These are phyloP conservation scores for Gynostemma pentaphyllum DNA, from an alignment of 306 rosid species.

Conservation along the genomic window DNA sequence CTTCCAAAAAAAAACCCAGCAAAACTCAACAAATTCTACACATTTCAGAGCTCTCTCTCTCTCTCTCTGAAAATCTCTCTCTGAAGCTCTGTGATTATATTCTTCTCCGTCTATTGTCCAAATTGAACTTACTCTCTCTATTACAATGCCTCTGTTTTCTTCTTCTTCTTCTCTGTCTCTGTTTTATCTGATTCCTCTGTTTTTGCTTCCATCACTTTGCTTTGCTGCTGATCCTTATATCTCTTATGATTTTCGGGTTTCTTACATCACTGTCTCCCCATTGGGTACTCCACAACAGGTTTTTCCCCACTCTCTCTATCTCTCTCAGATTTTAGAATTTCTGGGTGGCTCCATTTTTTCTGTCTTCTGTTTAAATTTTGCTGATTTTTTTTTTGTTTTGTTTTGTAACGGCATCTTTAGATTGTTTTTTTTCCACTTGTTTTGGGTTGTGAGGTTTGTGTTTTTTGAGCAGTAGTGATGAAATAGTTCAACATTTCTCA, in stretches of 20 bases:
- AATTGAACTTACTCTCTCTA: too few species aligned
- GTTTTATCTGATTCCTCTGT: slow-evolving; percentile 26
- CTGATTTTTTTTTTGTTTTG: not conserved
- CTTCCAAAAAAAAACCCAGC: not conserved
- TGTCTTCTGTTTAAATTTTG: slow-evolving; percentile 4
- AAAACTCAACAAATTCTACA: not conserved
- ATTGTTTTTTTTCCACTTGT: not conserved
- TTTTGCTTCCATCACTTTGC: slow-evolving; percentile 29
- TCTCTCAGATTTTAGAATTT: too few species aligned
- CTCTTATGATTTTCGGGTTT: slow-evolving; percentile 37
- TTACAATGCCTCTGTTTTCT: slow-evolving; percentile 25
- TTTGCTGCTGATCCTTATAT: slow-evolving; percentile 47
- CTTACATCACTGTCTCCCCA: slow-evolving; percentile 62
- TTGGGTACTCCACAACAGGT: slow-evolving; percentile 77
- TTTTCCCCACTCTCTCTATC: slow-evolving; percentile 5
- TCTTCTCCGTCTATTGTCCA: not conserved
- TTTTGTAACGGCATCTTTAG: not conserved
- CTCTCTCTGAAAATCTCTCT: not conserved
- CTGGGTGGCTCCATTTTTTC: too few species aligned
- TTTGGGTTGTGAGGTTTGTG: not conserved
- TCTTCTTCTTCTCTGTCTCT: slow-evolving; percentile 9
- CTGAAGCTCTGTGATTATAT: not conserved
- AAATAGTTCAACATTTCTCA: not conserved
- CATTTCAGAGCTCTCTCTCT: not conserved
- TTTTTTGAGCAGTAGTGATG: not conserved